Conservation (phyloP, 2,329 filamentous ascomycete genomes). For the Colletotrichum liriopes region DNA sequence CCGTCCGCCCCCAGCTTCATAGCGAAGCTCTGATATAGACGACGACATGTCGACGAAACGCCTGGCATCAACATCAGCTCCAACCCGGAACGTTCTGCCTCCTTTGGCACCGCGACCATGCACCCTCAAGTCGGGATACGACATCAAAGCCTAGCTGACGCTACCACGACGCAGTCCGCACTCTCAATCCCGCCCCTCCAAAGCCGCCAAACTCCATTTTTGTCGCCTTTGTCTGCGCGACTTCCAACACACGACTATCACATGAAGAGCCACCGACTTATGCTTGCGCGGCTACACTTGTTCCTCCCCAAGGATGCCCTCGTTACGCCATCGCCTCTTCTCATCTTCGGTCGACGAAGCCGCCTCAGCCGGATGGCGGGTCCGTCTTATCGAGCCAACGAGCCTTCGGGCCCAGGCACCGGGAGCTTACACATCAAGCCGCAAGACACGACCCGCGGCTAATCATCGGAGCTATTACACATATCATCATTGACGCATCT, state of each 20-base stretch:
- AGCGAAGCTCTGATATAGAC: constrained; percentile 12
- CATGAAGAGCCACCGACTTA: constrained; percentile 12
- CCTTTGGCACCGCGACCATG: not conserved
- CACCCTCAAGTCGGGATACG: constrained; percentile 1
- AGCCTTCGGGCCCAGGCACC: constrained; percentile 37
- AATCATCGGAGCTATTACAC: constrained; percentile 17
- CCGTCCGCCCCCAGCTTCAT: constrained; percentile 13
- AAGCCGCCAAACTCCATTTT: constrained; percentile 8
- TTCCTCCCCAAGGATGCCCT: not conserved
- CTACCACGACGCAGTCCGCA: not conserved
- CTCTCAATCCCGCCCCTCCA: constrained; percentile 38
- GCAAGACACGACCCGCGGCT: constrained; percentile 6
- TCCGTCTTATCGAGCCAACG: constrained; percentile 36
- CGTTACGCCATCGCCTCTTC: not conserved
- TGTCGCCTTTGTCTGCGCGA: constrained; percentile 1
- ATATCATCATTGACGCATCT: constrained; percentile 12
- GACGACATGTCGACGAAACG: constrained; percentile 8
- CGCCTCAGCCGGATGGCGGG: constrained; percentile 39
- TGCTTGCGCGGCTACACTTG: not conserved
- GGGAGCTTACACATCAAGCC: constrained; percentile 19
- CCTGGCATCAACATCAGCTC: constrained; percentile 7
- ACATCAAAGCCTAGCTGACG: not conserved
- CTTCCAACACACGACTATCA: constrained; percentile 26
- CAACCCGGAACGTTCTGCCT: not conserved
- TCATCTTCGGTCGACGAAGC: constrained; percentile 31